A percentile compares a stretch with the other conserved stretches of the same genome.
phyloP scores from a whole-genome alignment of 805 yeast species.

The Phaffomyces thermotolerans region DNA sequence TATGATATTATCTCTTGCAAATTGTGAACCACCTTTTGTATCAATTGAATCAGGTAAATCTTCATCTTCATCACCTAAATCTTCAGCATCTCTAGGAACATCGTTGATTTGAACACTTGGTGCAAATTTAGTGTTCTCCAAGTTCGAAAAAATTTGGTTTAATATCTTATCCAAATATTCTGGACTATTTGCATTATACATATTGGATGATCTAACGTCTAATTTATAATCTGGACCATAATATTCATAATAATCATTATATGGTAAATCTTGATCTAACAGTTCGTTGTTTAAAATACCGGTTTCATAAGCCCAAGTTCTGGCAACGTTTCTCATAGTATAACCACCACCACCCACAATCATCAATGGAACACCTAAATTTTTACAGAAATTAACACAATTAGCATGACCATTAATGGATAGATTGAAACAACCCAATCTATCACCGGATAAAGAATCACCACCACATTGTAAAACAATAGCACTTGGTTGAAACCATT shows the following conservation, averaged over 20 bases:
- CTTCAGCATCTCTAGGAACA: conserved; percentile 58
- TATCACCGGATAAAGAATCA: conserved; percentile 87
- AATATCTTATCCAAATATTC: conserved; percentile 10
- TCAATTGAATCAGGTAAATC: conserved; percentile 68
- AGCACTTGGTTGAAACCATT: conserved; percentile 59
- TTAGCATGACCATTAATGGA: conserved; percentile 93
- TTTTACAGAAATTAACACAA: conserved; percentile 83
- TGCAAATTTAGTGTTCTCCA: conserved; percentile 77
- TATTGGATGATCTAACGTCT: conserved; percentile 52
- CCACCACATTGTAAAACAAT: conserved; percentile 98
- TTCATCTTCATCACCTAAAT: conserved; percentile 33
- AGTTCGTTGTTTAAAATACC: conserved; percentile 64
- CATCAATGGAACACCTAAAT: conserved; percentile 83
- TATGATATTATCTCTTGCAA: conserved; percentile 67
- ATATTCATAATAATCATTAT: conserved; percentile 51
- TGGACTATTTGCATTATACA: conserved; percentile 11
- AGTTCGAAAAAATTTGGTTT: conserved; percentile 24
- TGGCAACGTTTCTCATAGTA: conserved; percentile 89
- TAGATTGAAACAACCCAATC: conserved; percentile 89
- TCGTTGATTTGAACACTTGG: conserved; percentile 93
- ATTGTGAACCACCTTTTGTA: conserved; percentile 87
- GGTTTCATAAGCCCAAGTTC: conserved; percentile 96
- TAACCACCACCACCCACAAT: conserved; percentile 98
- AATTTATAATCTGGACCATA: conserved; percentile 78
- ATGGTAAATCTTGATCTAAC: conserved; percentile 52